These are phyloP conservation scores for Entophlyctis luteolus DNA, from an alignment of 192 early-diverging fungal genomes.

Conservation along the genomic window DNA sequence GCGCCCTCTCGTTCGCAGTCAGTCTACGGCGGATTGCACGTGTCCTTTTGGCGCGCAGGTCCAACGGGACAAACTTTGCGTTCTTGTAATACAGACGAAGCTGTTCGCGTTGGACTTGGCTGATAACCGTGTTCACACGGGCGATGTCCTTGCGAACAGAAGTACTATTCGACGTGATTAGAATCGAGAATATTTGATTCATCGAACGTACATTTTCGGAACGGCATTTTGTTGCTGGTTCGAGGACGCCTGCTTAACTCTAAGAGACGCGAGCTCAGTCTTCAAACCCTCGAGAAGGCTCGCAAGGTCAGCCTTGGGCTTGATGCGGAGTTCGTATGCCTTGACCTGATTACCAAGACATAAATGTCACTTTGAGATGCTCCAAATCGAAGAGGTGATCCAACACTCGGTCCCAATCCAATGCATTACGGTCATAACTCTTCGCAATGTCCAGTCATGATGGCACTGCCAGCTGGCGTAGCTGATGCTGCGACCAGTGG, in stretches of 20 bases:
- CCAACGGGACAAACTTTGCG: slow-evolving; percentile 93
- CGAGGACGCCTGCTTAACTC: slow-evolving; percentile 88
- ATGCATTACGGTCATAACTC: too few relatives aligned
- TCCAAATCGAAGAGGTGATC: too few relatives aligned
- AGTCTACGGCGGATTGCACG: slow-evolving; percentile 95
- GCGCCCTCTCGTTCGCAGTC: slow-evolving; percentile 72
- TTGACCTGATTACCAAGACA: too few relatives aligned
- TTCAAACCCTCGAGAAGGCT: slow-evolving; percentile 92
- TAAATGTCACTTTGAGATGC: too few relatives aligned
- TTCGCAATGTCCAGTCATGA: too few relatives aligned
- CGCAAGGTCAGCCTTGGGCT: slow-evolving; percentile 88
- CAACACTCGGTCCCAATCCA: too few relatives aligned
- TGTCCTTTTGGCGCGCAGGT: slow-evolving; percentile 98
- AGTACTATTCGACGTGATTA: too few relatives aligned
- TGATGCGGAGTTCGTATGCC: slow-evolving; percentile 86
- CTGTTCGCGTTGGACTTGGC: slow-evolving; percentile 85
- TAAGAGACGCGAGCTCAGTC: slow-evolving; percentile 87
- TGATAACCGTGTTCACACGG: slow-evolving; percentile 91
- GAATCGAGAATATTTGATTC: not conserved
- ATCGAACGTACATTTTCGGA: slow-evolving; percentile 67
- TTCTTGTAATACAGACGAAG: slow-evolving; percentile 85
- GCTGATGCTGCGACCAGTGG: too few relatives aligned
- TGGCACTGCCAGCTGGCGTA: too few relatives aligned
- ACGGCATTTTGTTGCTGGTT: slow-evolving; percentile 39
- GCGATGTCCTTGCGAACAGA: slow-evolving; percentile 91